Conservation (phyloP, 73 alveolate genomes). For the Halteria grandinella region DNA sequence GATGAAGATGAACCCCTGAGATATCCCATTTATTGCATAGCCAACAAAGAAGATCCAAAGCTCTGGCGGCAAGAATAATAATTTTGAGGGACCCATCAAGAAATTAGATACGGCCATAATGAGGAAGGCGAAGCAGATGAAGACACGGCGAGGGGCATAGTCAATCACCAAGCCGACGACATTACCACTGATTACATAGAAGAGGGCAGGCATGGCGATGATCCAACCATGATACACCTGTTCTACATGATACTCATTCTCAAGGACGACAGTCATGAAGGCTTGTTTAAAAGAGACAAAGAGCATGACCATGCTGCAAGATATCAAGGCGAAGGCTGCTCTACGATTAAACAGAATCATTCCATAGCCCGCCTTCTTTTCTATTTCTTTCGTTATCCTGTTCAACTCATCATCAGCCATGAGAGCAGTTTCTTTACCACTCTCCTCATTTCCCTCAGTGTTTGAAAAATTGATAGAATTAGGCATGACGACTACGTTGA, state of each 20-base stretch:
- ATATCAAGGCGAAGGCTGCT: constrained; percentile 11
- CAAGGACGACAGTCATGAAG: constrained; percentile 3
- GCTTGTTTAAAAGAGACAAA: constrained; percentile 11
- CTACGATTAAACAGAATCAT: neutral
- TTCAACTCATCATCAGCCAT: neutral
- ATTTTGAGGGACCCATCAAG: constrained; percentile 24
- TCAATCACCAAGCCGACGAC: neutral
- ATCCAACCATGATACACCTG: neutral
- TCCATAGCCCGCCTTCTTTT: neutral
- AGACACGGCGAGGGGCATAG: constrained; percentile 14
- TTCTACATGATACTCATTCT: neutral
- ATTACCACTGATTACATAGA: constrained; percentile 9
- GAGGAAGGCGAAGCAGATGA: neutral
- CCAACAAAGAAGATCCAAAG: constrained; percentile 32
- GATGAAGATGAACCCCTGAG: constrained; percentile 26
- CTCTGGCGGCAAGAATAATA: constrained; percentile 5
- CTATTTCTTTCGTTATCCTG: too few relatives aligned
- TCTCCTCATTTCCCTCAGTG: too few relatives aligned
- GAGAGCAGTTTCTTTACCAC: too few relatives aligned
- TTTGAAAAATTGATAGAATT: too few relatives aligned
- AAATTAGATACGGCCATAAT: neutral
- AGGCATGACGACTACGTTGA: too few relatives aligned
- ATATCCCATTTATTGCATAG: constrained; percentile 4
- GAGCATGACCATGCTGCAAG: constrained; percentile 4
- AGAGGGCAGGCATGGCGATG: constrained; percentile 38